phyloP scores from a whole-genome alignment of 169 alveolate species.

The Plasmodium reichenowi region DNA sequence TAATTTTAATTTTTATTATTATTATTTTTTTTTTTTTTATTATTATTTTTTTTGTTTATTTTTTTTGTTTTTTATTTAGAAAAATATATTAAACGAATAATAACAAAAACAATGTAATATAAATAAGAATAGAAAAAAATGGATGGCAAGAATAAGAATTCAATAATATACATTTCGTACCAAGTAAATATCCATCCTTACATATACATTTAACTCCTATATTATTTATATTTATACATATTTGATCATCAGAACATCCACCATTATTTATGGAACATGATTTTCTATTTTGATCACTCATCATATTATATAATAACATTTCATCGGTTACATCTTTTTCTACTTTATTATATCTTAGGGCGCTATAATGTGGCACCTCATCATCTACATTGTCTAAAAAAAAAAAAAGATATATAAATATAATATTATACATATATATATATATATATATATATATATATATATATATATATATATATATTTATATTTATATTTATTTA shows the following conservation, averaged over 20 bases:
- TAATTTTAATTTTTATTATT: no score
- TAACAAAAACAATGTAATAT: background rate
- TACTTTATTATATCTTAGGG: constrained; percentile 12
- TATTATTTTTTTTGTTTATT: background rate
- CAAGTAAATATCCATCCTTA: constrained; percentile 34
- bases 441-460: no score
- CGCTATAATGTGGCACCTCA: constrained; percentile 2
- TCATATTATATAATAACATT: background rate
- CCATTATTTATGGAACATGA: constrained; percentile 32
- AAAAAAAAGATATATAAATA: background rate
- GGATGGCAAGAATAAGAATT: background rate
- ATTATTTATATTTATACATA: constrained; percentile 23
- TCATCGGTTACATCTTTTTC: constrained; percentile 12
- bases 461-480: no score
- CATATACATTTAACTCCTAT: constrained; percentile 20
- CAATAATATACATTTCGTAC: background rate
- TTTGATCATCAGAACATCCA: constrained; percentile 33
- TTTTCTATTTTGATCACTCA: background rate
- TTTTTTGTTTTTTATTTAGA: background rate
- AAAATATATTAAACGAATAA: background rate
- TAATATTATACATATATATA: no score
- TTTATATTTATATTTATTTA: no score
- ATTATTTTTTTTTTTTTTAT: background rate
- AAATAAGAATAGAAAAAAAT: constrained; percentile 4
- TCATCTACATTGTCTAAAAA: background rate